Percentiles rank a stretch among this genome's conserved stretches.
Conservation (phyloP, 306 rosid species). For the Quercus dentata region DNA sequence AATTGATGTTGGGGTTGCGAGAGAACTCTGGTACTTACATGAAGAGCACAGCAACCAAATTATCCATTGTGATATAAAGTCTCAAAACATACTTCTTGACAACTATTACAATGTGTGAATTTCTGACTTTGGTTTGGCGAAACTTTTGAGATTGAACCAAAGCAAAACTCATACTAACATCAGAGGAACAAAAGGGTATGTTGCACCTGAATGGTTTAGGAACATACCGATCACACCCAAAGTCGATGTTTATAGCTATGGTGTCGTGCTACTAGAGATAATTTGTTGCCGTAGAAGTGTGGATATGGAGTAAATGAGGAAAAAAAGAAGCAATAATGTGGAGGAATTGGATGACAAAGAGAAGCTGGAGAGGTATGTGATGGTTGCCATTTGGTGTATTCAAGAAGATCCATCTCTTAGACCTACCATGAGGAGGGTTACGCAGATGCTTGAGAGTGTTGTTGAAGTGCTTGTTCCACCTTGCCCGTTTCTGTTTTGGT, state of each 20-base stretch:
- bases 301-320: neutral
- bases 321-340: neutral
- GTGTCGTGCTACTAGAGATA: constrained; percentile 23
- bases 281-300: constrained; percentile 18
- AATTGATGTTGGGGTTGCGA: constrained; percentile 21
- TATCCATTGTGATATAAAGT: constrained; percentile 31
- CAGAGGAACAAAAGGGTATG: constrained; percentile 25
- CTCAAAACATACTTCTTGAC: constrained; percentile 29
- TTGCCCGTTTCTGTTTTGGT: neutral
- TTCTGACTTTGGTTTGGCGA: constrained; percentile 27
- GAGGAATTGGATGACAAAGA: constrained; percentile 10
- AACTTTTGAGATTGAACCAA: constrained; percentile 15
- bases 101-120: constrained; percentile 6
- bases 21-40: constrained; percentile 23
- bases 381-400: constrained; percentile 26
- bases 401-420: constrained; percentile 18
- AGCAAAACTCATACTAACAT: neutral
- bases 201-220: constrained; percentile 30
- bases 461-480: constrained; percentile 9
- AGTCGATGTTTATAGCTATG: constrained; percentile 26
- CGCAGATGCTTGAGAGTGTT: constrained; percentile 19
- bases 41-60: constrained; percentile 20
- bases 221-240: constrained; percentile 4
- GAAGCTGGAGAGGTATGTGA: constrained; percentile 29
- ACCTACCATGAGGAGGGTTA: constrained; percentile 23